phyloP scores from a whole-genome alignment of 2,329 filamentous ascomycete genomes.

The Fusarium goolgardi region DNA sequence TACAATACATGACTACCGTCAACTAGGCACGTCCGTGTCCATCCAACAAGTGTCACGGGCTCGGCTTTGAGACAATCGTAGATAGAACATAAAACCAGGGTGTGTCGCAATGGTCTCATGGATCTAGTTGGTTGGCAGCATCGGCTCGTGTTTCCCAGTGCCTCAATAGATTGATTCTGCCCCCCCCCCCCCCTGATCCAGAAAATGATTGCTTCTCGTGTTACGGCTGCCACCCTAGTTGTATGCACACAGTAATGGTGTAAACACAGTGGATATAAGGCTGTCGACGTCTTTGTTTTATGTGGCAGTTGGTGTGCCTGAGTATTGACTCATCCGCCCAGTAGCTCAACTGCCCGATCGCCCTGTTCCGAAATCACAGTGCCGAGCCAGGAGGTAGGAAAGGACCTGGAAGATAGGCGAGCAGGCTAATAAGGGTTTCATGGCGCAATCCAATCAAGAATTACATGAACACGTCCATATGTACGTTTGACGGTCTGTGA shows the following conservation, averaged over 20 bases:
- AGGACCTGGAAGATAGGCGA: background rate
- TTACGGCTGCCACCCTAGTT: background rate
- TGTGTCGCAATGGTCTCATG: slow-evolving; percentile 27
- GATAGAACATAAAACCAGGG: background rate
- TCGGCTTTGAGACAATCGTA: slow-evolving; percentile 9
- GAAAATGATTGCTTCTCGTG: background rate
- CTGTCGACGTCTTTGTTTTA: background rate
- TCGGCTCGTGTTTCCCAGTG: background rate
- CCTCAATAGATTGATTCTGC: background rate
- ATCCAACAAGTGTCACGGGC: slow-evolving; percentile 7
- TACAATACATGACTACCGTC: background rate
- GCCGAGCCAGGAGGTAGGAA: background rate
- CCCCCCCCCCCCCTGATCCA: background rate
- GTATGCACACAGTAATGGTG: background rate
- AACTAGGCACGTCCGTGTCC: slow-evolving; percentile 16
- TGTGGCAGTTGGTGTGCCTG: background rate
- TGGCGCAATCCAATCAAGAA: background rate
- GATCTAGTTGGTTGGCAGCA: slow-evolving; percentile 15
- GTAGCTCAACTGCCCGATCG: slow-evolving; percentile 5
- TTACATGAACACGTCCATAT: background rate
- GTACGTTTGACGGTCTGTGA: background rate
- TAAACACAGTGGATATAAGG: background rate
- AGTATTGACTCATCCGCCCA: background rate
- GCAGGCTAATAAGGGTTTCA: background rate
- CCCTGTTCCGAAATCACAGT: slow-evolving; percentile 42